These are phyloP conservation scores for Kodamaea anthophila DNA, from an alignment of 1,139 yeast species.

Conservation along the genomic window DNA sequence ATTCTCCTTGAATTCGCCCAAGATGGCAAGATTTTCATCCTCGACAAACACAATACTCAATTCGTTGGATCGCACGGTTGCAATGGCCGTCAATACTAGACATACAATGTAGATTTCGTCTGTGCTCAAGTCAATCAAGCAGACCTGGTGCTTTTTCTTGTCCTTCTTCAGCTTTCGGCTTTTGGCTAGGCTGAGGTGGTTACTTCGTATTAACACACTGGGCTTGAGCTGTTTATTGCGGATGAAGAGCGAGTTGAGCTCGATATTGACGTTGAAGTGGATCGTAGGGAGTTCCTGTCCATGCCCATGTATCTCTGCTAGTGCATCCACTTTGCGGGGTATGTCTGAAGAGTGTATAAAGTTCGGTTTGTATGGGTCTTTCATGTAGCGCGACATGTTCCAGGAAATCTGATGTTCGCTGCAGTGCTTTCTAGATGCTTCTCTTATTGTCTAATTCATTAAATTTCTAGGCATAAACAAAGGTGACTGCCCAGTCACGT, in stretches of 20 bases:
- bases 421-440: no score
- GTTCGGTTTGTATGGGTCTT: slow-evolving; percentile 31
- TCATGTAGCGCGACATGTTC: no score
- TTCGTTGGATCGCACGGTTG: slow-evolving; percentile 9
- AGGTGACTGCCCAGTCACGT: no score
- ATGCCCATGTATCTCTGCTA: slow-evolving; percentile 1
- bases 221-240: slow-evolving; percentile 27
- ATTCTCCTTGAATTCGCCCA: slow-evolving; percentile 6
- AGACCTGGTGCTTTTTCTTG: slow-evolving; percentile 3
- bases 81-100: slow-evolving; percentile 18
- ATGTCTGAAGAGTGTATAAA: slow-evolving; percentile 37
- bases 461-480: no score
- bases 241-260: slow-evolving; percentile 29
- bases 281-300: background rate
- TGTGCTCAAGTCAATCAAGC: slow-evolving; percentile 4
- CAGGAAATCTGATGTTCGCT: no score
- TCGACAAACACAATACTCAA: slow-evolving; percentile 16
- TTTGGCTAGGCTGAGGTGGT: slow-evolving; percentile 31
- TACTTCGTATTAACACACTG: slow-evolving; percentile 28
- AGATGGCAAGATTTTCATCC: slow-evolving; percentile 28
- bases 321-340: slow-evolving; percentile 15
- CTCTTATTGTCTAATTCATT: no score
- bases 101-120: slow-evolving; percentile 32
- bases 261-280: slow-evolving; percentile 27
- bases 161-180: background rate